Conservation (phyloP, 73 alveolate genomes). For the Paramecium sonneborni region DNA sequence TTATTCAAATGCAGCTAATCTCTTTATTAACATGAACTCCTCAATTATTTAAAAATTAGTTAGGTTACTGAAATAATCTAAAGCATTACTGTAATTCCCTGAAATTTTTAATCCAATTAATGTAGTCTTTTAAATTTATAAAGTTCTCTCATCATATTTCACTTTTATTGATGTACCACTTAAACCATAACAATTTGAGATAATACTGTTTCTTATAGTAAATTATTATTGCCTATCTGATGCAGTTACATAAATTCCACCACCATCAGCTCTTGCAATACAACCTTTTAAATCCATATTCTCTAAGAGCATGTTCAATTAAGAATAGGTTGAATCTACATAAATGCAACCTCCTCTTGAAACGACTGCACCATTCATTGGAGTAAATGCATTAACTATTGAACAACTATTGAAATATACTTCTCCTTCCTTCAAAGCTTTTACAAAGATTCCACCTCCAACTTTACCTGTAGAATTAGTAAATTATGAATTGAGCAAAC, state of each 20-base stretch:
- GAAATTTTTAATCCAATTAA: not conserved
- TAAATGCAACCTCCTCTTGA: slow-evolving; percentile 42
- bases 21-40: not conserved
- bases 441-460: slow-evolving; percentile 9
- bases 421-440: not conserved
- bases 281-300: not conserved
- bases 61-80: not conserved
- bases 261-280: slow-evolving; percentile 46
- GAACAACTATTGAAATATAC: not conserved
- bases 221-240: not conserved
- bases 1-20: slow-evolving; percentile 35
- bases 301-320: not conserved
- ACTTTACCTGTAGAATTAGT: slow-evolving; percentile 9
- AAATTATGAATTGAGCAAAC: not conserved
- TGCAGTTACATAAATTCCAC: slow-evolving; percentile 9
- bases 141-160: not conserved
- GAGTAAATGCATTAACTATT: not conserved
- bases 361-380: slow-evolving; percentile 36
- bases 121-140: not conserved
- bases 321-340: not conserved
- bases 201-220: not conserved
- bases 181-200: slow-evolving; percentile 46
- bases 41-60: not conserved
- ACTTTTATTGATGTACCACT: slow-evolving; percentile 24
- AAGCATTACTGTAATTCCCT: slow-evolving; percentile 27